Base-by-base conservation (phyloP, 768 basidiomycete species). In the Tulasnella sp. region DNA sequence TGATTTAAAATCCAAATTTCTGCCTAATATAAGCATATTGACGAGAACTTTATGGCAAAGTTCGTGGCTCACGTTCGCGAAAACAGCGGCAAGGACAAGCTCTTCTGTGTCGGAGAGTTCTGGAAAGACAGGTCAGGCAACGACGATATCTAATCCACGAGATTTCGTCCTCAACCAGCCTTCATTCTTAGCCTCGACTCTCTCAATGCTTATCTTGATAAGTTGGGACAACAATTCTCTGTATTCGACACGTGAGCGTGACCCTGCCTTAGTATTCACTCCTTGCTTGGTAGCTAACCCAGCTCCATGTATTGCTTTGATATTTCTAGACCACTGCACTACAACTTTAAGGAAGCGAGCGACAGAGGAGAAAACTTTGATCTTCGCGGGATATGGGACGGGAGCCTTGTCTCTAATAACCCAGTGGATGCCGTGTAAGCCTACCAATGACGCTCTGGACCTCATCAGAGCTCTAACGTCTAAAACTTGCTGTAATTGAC, bases 31-130 rank as follows among this genome's bases (percentile, higher is more conserved):
- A 16, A 84, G 83, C 87, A 87, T 79, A 83, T 84, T 72, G 83
- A 83, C 77, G 79, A 81, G 72, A 55, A 46, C 23, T 84, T 84
- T 70, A 84, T 84, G 75, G 80, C 79, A 2, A 81, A 82, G 44
- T 84, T 84, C 71, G 85, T 87, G 77, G 83, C 85, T 80, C 83
- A 84, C 73, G 83, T 87, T 18, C 44, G 73, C 85, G 87, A 51
- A 81, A 82, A 70, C 79, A 81, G 70, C 16, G 81, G 83, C n/a
- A 85, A 85, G 72, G 83, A 83, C 73, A 81, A 81, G 42, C 79
- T 87, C 70, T 87, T 87, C 82, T 85, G 85, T 32, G 86, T 87
- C 10, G 87, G 87, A 32, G 87, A 87, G 79, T 87, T 86, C 81
- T 87, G 86, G 86, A 84, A 86, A 74, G 85, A 85, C 78, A 77